Evolutionary conservation across 176 grass and related monocot genomes (phyloP), one percentile per base, ranked within the genome.

Genomic region (Lolium rigidum): DNA sequence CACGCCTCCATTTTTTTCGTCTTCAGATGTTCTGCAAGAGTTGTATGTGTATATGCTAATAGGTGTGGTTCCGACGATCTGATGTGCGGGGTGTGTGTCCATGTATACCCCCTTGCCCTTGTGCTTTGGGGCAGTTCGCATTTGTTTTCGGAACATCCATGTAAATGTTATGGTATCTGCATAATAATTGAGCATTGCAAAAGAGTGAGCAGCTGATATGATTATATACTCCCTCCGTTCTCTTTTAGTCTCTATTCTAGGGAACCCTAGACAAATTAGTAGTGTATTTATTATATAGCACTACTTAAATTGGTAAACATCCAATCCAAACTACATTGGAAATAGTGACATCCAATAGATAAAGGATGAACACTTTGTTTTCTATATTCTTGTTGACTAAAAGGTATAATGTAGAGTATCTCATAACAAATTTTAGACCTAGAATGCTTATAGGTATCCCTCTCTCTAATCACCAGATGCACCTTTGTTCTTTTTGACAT

Each of bases 151-250:
- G 49, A 67, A 56, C 37, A 70, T 48, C 35, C 71, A 35, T 65
- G 46, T 77, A 64, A 84, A 66, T 85, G 48, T 56, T 51, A 28
- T 38, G 71, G 25, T 75, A 12, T 76, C 44, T 65, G 44, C 72
- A 76, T 84, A 84, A 84, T 76, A 84, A 84, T 17, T 44, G 31
- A 85, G 28, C 73, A 28, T 54, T 85, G 13, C 65, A 13, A 52
- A 85, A 13, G 35, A 78, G 47, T n/a, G 31, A 35, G 31, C 31
- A 35, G 31, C 31, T 35, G 49, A 78, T 31, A 52, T 24, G 17
- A 52, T 35, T 35, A 35, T 35, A 35, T 35, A 35, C 31, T 35
- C 31, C 31, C 31, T 35, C 2, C 31, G 31, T 35, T 35, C 31
- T 35, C 31, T 35, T 35, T 35, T 35, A 35, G 31, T 35, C 31